Evolutionary conservation across 208 protist genomes (phyloP).

Genomic region (Trypanosoma vivax): DNA sequence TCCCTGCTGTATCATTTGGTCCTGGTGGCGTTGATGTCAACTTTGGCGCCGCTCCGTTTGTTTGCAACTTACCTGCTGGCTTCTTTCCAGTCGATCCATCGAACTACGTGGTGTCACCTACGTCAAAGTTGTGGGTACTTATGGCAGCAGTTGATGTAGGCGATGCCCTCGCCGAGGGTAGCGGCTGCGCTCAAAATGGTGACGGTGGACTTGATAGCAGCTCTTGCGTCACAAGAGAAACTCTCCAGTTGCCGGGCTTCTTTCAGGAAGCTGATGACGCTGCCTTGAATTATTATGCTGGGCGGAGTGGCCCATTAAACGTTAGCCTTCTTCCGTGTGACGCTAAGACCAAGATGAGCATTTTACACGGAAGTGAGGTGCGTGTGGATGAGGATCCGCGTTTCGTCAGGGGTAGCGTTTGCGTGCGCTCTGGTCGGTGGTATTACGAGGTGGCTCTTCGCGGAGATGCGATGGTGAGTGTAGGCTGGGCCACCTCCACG

Average conservation of each 20-base stretch:
- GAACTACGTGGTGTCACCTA: constrained; percentile 44
- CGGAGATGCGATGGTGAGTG: constrained; percentile 31
- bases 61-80: constrained; percentile 35
- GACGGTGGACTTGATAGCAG: not conserved
- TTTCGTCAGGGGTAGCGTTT: constrained; percentile 61
- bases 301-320: constrained; percentile 54
- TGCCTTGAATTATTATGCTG: constrained; percentile 14
- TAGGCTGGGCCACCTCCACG: constrained; percentile 49
- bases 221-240: not conserved
- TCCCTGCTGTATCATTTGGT: constrained; percentile 47
- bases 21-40: constrained; percentile 69
- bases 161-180: not conserved
- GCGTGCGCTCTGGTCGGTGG: constrained; percentile 66
- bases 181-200: not conserved
- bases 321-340: constrained; percentile 41
- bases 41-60: constrained; percentile 73
- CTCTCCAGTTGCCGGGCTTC: constrained; percentile 10
- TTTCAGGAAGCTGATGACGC: constrained; percentile 14
- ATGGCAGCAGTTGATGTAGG: constrained; percentile 31
- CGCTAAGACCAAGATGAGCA: constrained; percentile 25
- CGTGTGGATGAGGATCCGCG: constrained; percentile 47
- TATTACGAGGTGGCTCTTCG: constrained; percentile 82
- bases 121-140: constrained; percentile 54
- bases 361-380: constrained; percentile 24
- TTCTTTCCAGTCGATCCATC: constrained; percentile 68